Evolutionary conservation across 495 filamentous ascomycete species (phyloP).

Genomic region (Aspergillus homomorphus): DNA sequence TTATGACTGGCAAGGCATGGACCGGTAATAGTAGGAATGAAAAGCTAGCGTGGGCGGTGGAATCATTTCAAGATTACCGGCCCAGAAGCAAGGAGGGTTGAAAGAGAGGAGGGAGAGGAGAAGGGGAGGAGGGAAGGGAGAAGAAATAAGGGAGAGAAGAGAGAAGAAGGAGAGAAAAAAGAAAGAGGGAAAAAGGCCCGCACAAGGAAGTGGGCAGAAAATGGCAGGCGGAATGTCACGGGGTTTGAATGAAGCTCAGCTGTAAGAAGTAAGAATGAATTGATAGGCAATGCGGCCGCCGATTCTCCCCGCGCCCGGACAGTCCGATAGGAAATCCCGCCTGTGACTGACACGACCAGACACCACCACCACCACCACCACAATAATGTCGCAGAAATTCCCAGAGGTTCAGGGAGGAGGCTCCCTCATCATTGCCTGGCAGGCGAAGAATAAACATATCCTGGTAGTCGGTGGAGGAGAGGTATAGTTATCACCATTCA

Average conservation of each 20-base stretch:
- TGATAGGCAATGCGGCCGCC: too few species aligned
- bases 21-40: conserved; percentile 12
- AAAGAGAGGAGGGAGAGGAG: conserved; percentile 10
- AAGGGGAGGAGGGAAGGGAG: conserved; percentile 2
- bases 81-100: conserved; percentile 12
- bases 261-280: too few species aligned
- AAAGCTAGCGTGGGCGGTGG: conserved; percentile 8
- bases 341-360: neutral
- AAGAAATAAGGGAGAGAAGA: conserved; percentile 2
- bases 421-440: conserved; percentile 92
- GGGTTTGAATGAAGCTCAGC: too few species aligned
- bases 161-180: conserved; percentile 4
- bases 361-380: conserved; percentile 3
- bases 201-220: conserved; percentile 9
- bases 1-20: conserved; percentile 18
- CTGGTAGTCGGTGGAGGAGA: conserved; percentile 92
- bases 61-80: conserved; percentile 20
- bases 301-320: neutral
- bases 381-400: conserved; percentile 59
- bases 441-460: conserved; percentile 77
- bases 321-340: neutral
- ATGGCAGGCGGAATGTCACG: neutral
- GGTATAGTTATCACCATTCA: conserved; percentile 41
- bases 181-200: conserved; percentile 6
- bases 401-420: conserved; percentile 84